Percentiles rank a stretch among this genome's conserved stretches.
phyloP scores from a whole-genome alignment of 768 basidiomycete species.

The Sporobolomyces pararoseus region DNA sequence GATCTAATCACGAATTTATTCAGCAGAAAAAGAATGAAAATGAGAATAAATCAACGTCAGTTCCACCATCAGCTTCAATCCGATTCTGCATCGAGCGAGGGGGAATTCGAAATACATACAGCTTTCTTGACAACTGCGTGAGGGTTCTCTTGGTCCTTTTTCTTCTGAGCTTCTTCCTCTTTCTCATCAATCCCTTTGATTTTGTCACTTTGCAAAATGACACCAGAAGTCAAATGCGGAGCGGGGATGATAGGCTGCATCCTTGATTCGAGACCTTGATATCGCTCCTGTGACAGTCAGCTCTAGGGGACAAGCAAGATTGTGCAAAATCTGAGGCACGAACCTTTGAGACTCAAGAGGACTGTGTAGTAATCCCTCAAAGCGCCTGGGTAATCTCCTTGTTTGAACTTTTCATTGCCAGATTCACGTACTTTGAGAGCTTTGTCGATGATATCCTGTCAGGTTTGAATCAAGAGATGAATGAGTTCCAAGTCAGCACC shows the following conservation, averaged over 20 bases:
- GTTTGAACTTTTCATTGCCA: not conserved
- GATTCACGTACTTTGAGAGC: no score
- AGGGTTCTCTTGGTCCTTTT: not conserved
- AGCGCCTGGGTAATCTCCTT: not conserved
- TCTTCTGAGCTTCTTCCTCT: not conserved
- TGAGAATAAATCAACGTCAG: not conserved
- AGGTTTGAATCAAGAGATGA: no score
- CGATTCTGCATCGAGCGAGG: not conserved
- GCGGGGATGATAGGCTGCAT: not conserved
- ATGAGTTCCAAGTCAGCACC: no score
- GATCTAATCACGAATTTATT: slow-evolving; percentile 7
- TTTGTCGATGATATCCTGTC: no score
- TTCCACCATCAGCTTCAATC: no score
- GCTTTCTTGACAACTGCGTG: slow-evolving; percentile 9
- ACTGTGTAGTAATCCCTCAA: not conserved
- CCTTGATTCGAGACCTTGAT: not conserved
- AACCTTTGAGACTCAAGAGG: not conserved
- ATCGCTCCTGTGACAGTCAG: no score
- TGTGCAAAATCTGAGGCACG: no score
- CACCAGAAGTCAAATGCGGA: no score
- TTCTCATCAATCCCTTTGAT: not conserved
- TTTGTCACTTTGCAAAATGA: no score
- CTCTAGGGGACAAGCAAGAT: no score
- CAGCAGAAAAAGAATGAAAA: no score
- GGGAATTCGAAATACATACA: not conserved